Conservation (phyloP, 1,284 basidiomycete species). For the Mycena citricolor region DNA sequence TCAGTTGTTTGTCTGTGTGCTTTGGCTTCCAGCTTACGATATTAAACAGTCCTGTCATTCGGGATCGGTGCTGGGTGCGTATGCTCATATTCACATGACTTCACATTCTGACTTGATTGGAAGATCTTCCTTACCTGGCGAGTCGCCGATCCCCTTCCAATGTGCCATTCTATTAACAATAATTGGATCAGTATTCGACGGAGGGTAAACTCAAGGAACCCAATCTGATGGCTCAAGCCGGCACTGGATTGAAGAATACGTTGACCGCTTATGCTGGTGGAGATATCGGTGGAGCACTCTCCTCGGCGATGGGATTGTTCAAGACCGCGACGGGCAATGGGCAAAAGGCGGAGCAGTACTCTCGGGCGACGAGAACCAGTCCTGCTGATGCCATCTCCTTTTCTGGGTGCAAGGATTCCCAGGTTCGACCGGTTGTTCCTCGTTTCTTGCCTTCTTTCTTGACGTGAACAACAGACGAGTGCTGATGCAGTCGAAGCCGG, state of each 20-base stretch:
- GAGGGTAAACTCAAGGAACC: slow-evolving; percentile 94
- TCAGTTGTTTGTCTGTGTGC: slow-evolving; percentile 33
- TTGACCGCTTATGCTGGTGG: slow-evolving; percentile 72
- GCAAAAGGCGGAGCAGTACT: slow-evolving; percentile 61
- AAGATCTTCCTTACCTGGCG: slow-evolving; percentile 64
- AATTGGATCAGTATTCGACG: slow-evolving; percentile 69
- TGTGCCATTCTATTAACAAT: background rate
- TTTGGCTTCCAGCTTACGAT: background rate
- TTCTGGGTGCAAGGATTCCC: slow-evolving; percentile 90
- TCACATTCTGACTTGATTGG: slow-evolving; percentile 1
- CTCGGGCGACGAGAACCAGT: slow-evolving; percentile 73
- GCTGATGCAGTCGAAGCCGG: slow-evolving; percentile 86
- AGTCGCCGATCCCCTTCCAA: slow-evolving; percentile 24
- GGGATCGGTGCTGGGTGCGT: slow-evolving; percentile 61
- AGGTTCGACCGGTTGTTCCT: no score
- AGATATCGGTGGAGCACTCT: slow-evolving; percentile 75
- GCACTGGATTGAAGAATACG: slow-evolving; percentile 70
- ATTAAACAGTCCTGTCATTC: slow-evolving; percentile 73
- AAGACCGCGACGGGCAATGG: slow-evolving; percentile 47
- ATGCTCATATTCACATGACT: background rate
- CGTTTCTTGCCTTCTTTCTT: no score
- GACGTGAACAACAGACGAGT: slow-evolving; percentile 90
- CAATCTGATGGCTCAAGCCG: slow-evolving; percentile 77
- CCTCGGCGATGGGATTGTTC: slow-evolving; percentile 49
- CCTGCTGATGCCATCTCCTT: slow-evolving; percentile 78